Conservation (phyloP, 495 filamentous ascomycete genomes). For the Amorphotheca resinae region DNA sequence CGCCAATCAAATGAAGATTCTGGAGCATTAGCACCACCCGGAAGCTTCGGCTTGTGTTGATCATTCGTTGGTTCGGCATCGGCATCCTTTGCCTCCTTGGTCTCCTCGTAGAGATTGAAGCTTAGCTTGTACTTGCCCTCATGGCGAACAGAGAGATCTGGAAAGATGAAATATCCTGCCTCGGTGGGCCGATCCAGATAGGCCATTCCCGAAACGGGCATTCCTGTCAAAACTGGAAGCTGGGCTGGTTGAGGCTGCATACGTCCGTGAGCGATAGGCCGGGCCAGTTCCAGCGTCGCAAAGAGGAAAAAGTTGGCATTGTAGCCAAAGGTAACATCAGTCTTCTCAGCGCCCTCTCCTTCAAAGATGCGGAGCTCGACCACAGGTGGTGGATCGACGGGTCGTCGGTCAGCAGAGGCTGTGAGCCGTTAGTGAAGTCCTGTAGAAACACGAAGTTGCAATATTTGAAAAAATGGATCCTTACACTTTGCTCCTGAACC, state of each 20-base stretch:
- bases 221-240: conserved; percentile 78
- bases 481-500: conserved; percentile 90
- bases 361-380: conserved; percentile 86
- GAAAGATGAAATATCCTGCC: conserved; percentile 96
- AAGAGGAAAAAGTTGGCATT: conserved; percentile 98
- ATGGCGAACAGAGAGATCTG: conserved; percentile 91
- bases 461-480: conserved; percentile 21
- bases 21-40: conserved; percentile 22
- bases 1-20: conserved; percentile 27
- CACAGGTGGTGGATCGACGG: conserved; percentile 92
- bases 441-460: neutral
- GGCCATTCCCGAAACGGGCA: conserved; percentile 91
- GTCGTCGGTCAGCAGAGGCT: conserved; percentile 93
- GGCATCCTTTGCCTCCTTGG: conserved; percentile 47
- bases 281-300: conserved; percentile 76
- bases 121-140: conserved; percentile 81
- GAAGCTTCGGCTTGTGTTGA: conserved; percentile 21
- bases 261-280: conserved; percentile 73
- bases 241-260: conserved; percentile 49
- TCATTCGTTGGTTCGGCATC: conserved; percentile 35
- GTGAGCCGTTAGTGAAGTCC: conserved; percentile 16
- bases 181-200: conserved; percentile 86
- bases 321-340: conserved; percentile 82
- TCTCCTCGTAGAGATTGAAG: conserved; percentile 90
- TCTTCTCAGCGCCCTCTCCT: conserved; percentile 45